These are phyloP conservation scores for Escallonia rubra DNA, from an alignment of 129 eudicot species.

Conservation along the genomic window DNA sequence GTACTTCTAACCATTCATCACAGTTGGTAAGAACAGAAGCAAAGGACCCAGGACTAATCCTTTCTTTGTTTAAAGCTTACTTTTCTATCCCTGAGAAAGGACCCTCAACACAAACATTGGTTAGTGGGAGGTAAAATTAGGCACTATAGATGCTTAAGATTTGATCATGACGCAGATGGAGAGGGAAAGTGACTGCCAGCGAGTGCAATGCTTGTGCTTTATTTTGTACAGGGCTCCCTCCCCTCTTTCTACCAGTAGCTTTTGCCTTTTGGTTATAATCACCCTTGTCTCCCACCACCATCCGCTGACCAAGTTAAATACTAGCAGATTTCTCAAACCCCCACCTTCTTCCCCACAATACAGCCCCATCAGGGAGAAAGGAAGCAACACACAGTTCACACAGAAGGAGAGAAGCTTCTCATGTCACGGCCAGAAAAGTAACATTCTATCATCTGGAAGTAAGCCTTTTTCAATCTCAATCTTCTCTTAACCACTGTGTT, in stretches of 20 bases:
- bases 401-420: constrained; percentile 11
- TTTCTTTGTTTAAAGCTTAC: too few relatives aligned
- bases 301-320: constrained; percentile 26
- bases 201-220: constrained; percentile 25
- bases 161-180: neutral
- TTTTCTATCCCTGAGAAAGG: neutral
- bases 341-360: constrained; percentile 26
- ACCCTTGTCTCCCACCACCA: constrained; percentile 42
- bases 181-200: constrained; percentile 16
- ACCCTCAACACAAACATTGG: neutral
- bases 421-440: constrained; percentile 18
- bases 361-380: neutral
- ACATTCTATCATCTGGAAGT: constrained; percentile 29
- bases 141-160: neutral
- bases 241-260: constrained; percentile 22
- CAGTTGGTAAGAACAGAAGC: too few relatives aligned
- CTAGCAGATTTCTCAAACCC: constrained; percentile 13
- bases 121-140: constrained; percentile 6
- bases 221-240: constrained; percentile 63
- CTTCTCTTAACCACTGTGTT: neutral
- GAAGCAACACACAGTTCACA: neutral
- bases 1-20: too few relatives aligned
- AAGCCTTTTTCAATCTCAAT: constrained; percentile 23
- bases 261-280: constrained; percentile 33
- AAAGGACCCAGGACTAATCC: too few relatives aligned